Percentiles rank a stretch among this genome's conserved stretches.
These are phyloP conservation scores for Globisporangium carolinianum DNA, from an alignment of 352 stramenopile species.

Conservation along the genomic window DNA sequence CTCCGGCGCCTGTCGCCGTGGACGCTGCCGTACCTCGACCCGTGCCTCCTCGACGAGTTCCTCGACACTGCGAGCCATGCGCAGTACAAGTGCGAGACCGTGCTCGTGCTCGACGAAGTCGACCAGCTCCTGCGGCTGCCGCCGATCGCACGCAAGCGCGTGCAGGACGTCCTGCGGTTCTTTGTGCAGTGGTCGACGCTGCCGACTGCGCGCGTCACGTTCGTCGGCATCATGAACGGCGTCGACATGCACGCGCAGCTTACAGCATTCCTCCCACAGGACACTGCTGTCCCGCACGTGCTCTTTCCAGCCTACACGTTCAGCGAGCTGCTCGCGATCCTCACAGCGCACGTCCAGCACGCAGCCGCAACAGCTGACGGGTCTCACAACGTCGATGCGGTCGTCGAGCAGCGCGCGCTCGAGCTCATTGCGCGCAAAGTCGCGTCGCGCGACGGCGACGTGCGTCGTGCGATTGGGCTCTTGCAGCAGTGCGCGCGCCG, in stretches of 20 bases:
- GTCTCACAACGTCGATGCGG: background rate
- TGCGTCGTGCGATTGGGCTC: slow-evolving; percentile 47
- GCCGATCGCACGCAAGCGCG: slow-evolving; percentile 22
- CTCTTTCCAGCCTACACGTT: slow-evolving; percentile 58
- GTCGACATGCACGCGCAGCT: slow-evolving; percentile 68
- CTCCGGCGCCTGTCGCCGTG: slow-evolving; percentile 16
- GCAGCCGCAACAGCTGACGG: slow-evolving; percentile 3
- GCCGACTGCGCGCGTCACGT: slow-evolving; percentile 27
- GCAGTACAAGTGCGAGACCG: slow-evolving; percentile 6
- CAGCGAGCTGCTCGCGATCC: slow-evolving; percentile 38
- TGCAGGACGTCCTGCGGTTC: slow-evolving; percentile 54
- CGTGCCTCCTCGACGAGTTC: slow-evolving; percentile 41
- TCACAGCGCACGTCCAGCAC: slow-evolving; percentile 29
- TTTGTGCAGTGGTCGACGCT: slow-evolving; percentile 46
- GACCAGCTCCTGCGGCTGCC: slow-evolving; percentile 54
- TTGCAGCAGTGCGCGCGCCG: slow-evolving; percentile 50
- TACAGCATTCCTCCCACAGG: slow-evolving; percentile 19
- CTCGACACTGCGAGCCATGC: slow-evolving; percentile 12
- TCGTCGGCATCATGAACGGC: slow-evolving; percentile 70
- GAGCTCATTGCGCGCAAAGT: slow-evolving; percentile 67
- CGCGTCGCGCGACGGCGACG: slow-evolving; percentile 57
- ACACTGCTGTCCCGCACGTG: slow-evolving; percentile 29
- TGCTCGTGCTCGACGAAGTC: slow-evolving; percentile 63
- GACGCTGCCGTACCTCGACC: slow-evolving; percentile 28
- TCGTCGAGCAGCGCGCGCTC: slow-evolving; percentile 41